phyloP scores from a whole-genome alignment of 2,329 filamentous ascomycete genomes.

The Fusarium robinianum region DNA sequence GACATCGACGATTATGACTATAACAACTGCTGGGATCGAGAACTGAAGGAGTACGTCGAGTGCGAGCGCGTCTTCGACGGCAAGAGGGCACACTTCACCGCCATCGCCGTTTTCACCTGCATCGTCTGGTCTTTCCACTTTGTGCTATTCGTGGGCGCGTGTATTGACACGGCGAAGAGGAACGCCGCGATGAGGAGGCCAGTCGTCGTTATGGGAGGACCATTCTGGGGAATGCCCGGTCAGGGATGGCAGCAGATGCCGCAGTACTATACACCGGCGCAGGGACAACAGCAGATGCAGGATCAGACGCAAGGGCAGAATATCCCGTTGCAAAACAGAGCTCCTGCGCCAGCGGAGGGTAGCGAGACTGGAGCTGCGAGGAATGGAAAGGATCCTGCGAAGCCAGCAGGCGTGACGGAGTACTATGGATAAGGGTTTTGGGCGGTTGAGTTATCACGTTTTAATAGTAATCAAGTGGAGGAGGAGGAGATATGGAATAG shows the following conservation, averaged over 20 bases:
- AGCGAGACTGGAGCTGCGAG: slow-evolving; percentile 6
- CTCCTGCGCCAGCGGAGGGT: slow-evolving; percentile 4
- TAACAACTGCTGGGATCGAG: slow-evolving; percentile 17
- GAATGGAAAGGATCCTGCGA: slow-evolving; percentile 8
- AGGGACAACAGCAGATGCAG: not conserved
- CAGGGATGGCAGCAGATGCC: slow-evolving; percentile 41
- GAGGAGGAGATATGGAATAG: too few species aligned
- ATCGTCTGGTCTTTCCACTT: slow-evolving; percentile 42
- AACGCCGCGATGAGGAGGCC: slow-evolving; percentile 33
- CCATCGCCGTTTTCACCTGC: slow-evolving; percentile 30
- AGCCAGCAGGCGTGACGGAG: slow-evolving; percentile 7
- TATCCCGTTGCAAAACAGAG: slow-evolving; percentile 29
- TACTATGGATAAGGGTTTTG: slow-evolving; percentile 8
- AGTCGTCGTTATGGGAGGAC: slow-evolving; percentile 33
- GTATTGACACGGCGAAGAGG: slow-evolving; percentile 44
- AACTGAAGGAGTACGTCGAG: slow-evolving; percentile 4
- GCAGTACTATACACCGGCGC: slow-evolving; percentile 18
- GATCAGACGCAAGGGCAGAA: slow-evolving; percentile 16
- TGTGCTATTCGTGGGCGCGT: slow-evolving; percentile 46
- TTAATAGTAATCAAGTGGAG: too few species aligned
- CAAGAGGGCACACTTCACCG: slow-evolving; percentile 21
- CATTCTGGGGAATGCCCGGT: slow-evolving; percentile 37
- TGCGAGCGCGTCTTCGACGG: slow-evolving; percentile 7
- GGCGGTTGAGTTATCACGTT: too few species aligned
- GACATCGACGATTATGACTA: slow-evolving; percentile 21